Conservation (phyloP, 305 asterid species). For the Fraxinus nigra region DNA sequence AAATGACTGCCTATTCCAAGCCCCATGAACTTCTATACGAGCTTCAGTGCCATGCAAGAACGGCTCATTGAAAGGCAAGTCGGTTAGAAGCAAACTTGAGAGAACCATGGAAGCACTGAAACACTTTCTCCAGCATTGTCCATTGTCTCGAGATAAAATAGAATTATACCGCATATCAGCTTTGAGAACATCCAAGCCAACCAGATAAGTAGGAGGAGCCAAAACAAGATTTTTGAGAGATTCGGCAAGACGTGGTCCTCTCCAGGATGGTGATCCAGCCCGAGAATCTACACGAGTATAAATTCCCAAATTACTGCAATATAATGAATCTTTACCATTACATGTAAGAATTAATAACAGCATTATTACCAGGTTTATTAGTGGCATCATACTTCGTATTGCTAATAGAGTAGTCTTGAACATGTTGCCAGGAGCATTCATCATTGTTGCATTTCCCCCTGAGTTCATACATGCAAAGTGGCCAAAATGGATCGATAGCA, state of each 20-base stretch:
- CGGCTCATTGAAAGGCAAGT: slow-evolving; percentile 30
- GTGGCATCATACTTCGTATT: slow-evolving; percentile 4
- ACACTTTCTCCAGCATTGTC: slow-evolving; percentile 39
- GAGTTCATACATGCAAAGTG: slow-evolving; percentile 55
- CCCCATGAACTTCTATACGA: slow-evolving; percentile 41
- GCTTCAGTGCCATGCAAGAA: slow-evolving; percentile 43
- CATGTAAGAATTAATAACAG: not conserved
- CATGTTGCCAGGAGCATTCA: slow-evolving; percentile 51
- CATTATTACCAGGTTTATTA: slow-evolving; percentile 24
- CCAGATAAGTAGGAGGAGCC: slow-evolving; percentile 44
- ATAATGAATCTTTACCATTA: not conserved
- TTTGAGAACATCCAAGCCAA: slow-evolving; percentile 39
- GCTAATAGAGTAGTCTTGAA: slow-evolving; percentile 29
- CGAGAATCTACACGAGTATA: slow-evolving; percentile 26
- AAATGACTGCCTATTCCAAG: slow-evolving; percentile 38
- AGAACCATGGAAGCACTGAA: slow-evolving; percentile 45
- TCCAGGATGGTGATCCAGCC: slow-evolving; percentile 22
- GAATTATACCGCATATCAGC: slow-evolving; percentile 30
- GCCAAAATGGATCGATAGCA: slow-evolving; percentile 45
- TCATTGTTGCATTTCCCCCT: slow-evolving; percentile 55
- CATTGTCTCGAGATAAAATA: slow-evolving; percentile 27
- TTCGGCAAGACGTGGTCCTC: slow-evolving; percentile 22
- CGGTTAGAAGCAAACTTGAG: slow-evolving; percentile 38
- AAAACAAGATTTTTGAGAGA: slow-evolving; percentile 26
- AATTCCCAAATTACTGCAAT: slow-evolving; percentile 1